A percentile compares a stretch with the other conserved stretches of the same genome.
phyloP scores from a whole-genome alignment of 2,329 filamentous ascomycete species.

The Colletotrichum sp. region DNA sequence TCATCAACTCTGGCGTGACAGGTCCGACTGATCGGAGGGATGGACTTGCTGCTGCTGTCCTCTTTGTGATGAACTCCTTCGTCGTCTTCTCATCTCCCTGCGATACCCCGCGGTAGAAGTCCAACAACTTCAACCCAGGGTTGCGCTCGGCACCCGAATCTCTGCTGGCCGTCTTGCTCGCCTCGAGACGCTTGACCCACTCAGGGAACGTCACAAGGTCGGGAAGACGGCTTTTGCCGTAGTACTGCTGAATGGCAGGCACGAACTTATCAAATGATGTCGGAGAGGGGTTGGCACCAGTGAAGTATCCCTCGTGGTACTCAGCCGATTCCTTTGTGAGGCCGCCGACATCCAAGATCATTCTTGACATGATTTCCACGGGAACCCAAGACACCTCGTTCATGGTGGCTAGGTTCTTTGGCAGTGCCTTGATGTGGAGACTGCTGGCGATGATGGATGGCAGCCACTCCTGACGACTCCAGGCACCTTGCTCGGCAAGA shows the following conservation, averaged over 20 bases:
- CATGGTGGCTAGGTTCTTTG: constrained; percentile 45
- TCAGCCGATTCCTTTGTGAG: neutral
- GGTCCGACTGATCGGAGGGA: constrained; percentile 45
- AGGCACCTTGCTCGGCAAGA: neutral
- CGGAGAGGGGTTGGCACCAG: constrained; percentile 41
- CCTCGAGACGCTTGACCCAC: constrained; percentile 51
- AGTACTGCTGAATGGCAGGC: constrained; percentile 44
- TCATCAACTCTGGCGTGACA: constrained; percentile 50
- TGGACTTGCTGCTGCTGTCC: constrained; percentile 42
- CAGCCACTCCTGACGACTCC: constrained; percentile 22
- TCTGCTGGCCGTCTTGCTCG: constrained; percentile 37
- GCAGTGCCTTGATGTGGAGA: constrained; percentile 51
- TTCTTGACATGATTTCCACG: constrained; percentile 49
- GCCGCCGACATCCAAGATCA: constrained; percentile 51
- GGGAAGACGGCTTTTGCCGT: constrained; percentile 38
- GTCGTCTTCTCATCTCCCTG: constrained; percentile 6
- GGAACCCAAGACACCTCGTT: constrained; percentile 60
- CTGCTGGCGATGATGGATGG: constrained; percentile 43
- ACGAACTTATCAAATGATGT: constrained; percentile 45
- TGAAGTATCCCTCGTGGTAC: constrained; percentile 13
- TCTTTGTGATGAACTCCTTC: constrained; percentile 42
- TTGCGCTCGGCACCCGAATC: constrained; percentile 43
- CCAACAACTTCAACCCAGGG: constrained; percentile 57
- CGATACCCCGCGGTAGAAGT: constrained; percentile 44
- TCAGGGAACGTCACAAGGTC: constrained; percentile 44